Conservation (phyloP, 768 basidiomycete genomes). For the Gymnopilus junonius region DNA sequence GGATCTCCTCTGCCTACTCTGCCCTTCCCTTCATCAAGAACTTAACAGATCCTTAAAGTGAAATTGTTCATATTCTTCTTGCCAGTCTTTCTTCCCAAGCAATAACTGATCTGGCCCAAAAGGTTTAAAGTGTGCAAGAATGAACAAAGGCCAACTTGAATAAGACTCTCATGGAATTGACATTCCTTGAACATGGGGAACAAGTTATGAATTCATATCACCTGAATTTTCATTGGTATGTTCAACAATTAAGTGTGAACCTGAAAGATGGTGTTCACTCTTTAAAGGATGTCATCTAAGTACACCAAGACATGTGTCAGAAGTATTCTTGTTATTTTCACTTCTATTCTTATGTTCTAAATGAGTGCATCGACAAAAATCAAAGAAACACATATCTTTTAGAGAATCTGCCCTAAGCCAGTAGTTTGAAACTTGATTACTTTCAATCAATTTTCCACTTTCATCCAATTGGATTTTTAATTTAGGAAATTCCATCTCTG, state of each 20-base stretch:
- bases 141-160: background rate
- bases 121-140: slow-evolving; percentile 11
- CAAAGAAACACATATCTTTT: slow-evolving; percentile 27
- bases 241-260: slow-evolving; percentile 19
- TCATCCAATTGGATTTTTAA: background rate
- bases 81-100: no score
- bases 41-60: no score
- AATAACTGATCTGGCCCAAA: background rate
- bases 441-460: slow-evolving; percentile 3
- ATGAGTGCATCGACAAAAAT: no score
- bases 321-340: slow-evolving; percentile 11
- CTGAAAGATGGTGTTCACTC: slow-evolving; percentile 10
- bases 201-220: background rate
- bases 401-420: slow-evolving; percentile 18
- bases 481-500: background rate
- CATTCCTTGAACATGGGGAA: background rate
- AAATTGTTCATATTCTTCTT: no score
- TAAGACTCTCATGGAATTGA: background rate
- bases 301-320: background rate
- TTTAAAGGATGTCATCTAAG: slow-evolving; percentile 1
- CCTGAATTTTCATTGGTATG: slow-evolving; percentile 13
- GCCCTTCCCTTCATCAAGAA: no score
- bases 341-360: slow-evolving; percentile 10
- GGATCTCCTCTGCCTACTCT: no score
- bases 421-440: slow-evolving; percentile 34